Percentiles rank a stretch among this genome's conserved stretches.
Evolutionary conservation across 164 flowering plant species (phyloP).

Genomic region (Aristolochia contorta): DNA sequence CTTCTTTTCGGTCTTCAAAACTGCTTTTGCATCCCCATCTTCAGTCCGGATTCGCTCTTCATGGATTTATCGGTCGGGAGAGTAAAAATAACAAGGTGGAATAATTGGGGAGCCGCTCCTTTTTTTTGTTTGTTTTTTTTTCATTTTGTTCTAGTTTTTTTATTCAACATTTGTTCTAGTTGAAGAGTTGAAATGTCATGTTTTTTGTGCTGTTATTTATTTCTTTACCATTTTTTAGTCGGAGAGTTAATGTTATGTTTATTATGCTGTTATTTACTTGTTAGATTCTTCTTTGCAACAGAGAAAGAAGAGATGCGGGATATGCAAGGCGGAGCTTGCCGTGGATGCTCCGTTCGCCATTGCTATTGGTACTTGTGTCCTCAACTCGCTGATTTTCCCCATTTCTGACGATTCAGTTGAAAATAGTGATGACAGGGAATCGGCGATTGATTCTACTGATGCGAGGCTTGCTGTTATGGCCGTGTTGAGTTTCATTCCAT

Average conservation of each 20-base stretch:
- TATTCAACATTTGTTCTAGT: background rate
- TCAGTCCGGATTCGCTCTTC: background rate
- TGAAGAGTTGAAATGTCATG: background rate
- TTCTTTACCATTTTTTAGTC: too few relatives aligned
- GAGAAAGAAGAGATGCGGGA: slow-evolving; percentile 21
- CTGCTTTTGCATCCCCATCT: background rate
- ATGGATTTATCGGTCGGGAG: too few relatives aligned
- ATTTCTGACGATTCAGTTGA: slow-evolving; percentile 14
- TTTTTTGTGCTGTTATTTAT: too few relatives aligned
- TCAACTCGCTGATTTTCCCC: slow-evolving; percentile 59
- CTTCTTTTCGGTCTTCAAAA: too few relatives aligned
- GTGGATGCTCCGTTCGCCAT: slow-evolving; percentile 58
- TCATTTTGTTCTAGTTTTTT: too few relatives aligned
- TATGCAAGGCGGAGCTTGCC: slow-evolving; percentile 58
- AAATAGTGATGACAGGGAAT: slow-evolving; percentile 16
- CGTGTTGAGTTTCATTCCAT: slow-evolving; percentile 80
- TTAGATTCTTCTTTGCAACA: background rate
- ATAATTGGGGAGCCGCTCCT: too few relatives aligned
- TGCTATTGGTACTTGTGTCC: slow-evolving; percentile 67
- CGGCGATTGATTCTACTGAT: slow-evolving; percentile 36
- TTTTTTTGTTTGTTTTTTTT: too few relatives aligned
- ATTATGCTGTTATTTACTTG: background rate
- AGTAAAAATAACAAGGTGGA: too few relatives aligned
- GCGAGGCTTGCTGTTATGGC: slow-evolving; percentile 80
- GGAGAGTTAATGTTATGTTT: background rate